Base-by-base conservation (phyloP, 2,329 filamentous ascomycete genomes). In the Exophiala viscosa region DNA sequence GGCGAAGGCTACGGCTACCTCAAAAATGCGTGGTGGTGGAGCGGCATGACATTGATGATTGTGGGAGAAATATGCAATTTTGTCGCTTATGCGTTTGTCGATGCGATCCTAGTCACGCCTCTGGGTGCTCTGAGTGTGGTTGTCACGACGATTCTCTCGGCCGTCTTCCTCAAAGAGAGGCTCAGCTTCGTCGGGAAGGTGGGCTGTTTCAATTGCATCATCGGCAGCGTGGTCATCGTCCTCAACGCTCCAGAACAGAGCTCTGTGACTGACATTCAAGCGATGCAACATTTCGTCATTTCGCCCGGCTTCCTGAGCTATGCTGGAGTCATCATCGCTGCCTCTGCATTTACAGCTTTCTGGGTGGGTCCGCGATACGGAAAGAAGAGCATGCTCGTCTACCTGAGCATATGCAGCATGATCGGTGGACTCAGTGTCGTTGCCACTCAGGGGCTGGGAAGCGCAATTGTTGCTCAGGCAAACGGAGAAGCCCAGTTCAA, bases 1-100 rank as follows among this genome's bases (percentile, higher is more conserved):
- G 93, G 93, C 55, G 92, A 97, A 71, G 93, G 93, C 51, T 97
- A 97, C 69, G 91, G 92, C 57, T 99, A 97, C 69, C 82, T 99
- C 64, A 96, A 95, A 75, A 97, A 97, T 66, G 77, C 77, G 15
- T 96, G 82, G 76, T 99, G 93, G 93, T 99, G 93, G 93, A 71
- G 76, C 1, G 93, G 93, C 63, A 97, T 99, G 93, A 90, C 77
- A 0, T 79, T 97, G 54, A 97, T 99, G 93, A 96, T 97, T 63
- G 65, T 97, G 39, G 93, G 93, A 62, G 93, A 99, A 71, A 83
- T 96, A 51, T 95, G 90, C 81, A 99, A 99, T 73, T 95, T 97
- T 69, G 89, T 92, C 67, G 93, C 93, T 48, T 97, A 97, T 67
- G 89, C 90, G 51, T 97, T 97, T 65, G 93, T 93, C 58, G 93